These are phyloP conservation scores for Psidium friedrichsthalianum DNA, from an alignment of 345 rosid species.

Conservation along the genomic window DNA sequence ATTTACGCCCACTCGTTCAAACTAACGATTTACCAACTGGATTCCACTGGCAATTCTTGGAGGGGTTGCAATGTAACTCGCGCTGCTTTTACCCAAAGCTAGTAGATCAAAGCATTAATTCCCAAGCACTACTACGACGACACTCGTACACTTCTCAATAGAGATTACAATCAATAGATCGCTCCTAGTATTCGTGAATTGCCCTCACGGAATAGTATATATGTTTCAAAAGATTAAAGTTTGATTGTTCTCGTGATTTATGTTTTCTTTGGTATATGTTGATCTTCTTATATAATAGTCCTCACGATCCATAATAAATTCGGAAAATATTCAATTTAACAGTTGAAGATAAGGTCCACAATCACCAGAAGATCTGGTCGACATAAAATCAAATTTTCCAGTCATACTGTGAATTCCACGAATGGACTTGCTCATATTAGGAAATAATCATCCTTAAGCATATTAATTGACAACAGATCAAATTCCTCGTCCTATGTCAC, in stretches of 20 bases:
- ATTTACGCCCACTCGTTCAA: rapidly evolving
- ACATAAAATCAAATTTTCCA: background rate
- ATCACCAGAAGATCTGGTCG: background rate
- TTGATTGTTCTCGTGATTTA: background rate
- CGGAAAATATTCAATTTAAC: background rate
- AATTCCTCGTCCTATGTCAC: background rate
- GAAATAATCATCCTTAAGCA: background rate
- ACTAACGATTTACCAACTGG: background rate
- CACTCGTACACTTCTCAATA: background rate
- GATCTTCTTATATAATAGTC: background rate
- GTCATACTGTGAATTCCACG: background rate
- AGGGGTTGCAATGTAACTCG: background rate
- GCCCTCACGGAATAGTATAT: background rate
- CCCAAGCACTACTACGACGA: background rate
- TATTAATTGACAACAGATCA: background rate
- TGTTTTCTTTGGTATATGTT: background rate
- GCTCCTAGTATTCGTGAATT: background rate
- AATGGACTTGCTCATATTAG: background rate
- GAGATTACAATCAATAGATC: background rate
- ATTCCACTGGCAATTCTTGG: background rate
- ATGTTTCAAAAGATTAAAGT: background rate
- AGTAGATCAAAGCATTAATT: background rate
- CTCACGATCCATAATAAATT: background rate
- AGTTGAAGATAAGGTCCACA: background rate
- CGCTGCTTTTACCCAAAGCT: background rate